These are phyloP conservation scores for Arthroderma sp. DNA, from an alignment of 2,329 filamentous ascomycete genomes.

Conservation along the genomic window DNA sequence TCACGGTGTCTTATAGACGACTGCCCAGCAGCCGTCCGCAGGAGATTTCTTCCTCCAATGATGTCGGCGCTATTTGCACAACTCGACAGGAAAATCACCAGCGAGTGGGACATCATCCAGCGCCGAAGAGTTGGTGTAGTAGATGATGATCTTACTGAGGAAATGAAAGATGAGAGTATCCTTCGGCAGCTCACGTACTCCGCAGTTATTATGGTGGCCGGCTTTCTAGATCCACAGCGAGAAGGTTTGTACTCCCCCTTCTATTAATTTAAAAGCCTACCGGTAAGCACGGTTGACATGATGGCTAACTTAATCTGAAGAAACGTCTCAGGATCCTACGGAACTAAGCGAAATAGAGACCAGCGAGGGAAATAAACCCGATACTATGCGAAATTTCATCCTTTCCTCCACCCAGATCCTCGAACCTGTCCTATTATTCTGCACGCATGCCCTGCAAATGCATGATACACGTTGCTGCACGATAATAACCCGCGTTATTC, in stretches of 20 bases:
- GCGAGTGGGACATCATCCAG: constrained; percentile 73
- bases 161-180: constrained; percentile 98
- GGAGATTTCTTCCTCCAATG: constrained; percentile 73
- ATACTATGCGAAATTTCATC: constrained; percentile 63
- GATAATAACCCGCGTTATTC: constrained; percentile 74
- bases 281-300: background rate
- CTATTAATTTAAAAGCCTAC: background rate
- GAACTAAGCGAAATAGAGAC: constrained; percentile 19
- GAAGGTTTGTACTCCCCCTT: constrained; percentile 39
- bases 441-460: constrained; percentile 79
- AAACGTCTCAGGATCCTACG: constrained; percentile 8
- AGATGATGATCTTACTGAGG: constrained; percentile 72
- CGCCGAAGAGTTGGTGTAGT: constrained; percentile 47
- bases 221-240: constrained; percentile 65
- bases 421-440: constrained; percentile 81
- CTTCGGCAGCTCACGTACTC: constrained; percentile 84
- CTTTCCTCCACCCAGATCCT: constrained; percentile 65
- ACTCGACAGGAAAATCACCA: constrained; percentile 73
- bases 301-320: constrained; percentile 10
- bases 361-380: constrained; percentile 20
- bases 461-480: constrained; percentile 79
- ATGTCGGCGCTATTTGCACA: constrained; percentile 71
- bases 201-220: constrained; percentile 80
- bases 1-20: constrained; percentile 82
- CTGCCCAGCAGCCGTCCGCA: constrained; percentile 66